Conservation (phyloP, 345 rosid species). For the rapeseed (Brassica napus) region Da-Ae NC_063450.1:39091001-39091500, state of each 20-base stretch:
- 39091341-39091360: neutral
- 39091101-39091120: neutral
- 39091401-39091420: conserved; percentile 18
- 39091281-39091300: conserved; percentile 1
- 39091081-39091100: neutral
- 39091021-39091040: neutral
- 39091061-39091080: conserved; percentile 22
- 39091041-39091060: neutral
- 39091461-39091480: conserved; percentile 29
- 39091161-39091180: conserved; percentile 11
- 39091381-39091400: conserved; percentile 15
- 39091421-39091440: conserved; percentile 36
- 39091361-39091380: neutral
- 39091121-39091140: neutral
- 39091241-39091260: neutral
- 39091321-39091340: neutral
- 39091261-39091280: neutral
- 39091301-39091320: neutral
- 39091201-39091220: neutral
- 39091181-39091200: conserved; percentile 10
- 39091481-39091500: conserved; percentile 63
- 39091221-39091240: neutral
- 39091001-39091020: neutral
- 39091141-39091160: neutral
- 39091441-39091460: conserved; percentile 49